These are phyloP conservation scores for Lodderomyces beijingensis DNA, from an alignment of 1,139 yeast species.

Conservation along the genomic window DNA sequence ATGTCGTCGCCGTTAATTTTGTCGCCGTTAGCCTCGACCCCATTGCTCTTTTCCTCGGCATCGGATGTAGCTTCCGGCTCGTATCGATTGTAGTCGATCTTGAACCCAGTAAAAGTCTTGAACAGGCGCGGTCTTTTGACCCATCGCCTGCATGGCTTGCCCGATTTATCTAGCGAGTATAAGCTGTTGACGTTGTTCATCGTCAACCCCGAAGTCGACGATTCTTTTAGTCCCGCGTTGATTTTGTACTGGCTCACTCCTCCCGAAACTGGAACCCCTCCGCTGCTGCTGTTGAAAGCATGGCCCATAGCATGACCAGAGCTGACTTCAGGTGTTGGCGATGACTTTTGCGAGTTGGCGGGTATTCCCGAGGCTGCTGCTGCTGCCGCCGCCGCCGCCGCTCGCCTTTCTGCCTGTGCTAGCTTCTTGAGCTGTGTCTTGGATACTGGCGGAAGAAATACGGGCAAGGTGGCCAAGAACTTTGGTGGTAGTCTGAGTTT, in stretches of 20 bases:
- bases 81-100: slow-evolving; percentile 38
- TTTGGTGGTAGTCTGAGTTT: slow-evolving; percentile 29
- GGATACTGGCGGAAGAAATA: slow-evolving; percentile 27
- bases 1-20: not conserved
- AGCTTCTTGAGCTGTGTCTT: slow-evolving; percentile 29
- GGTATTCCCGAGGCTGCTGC: slow-evolving; percentile 12
- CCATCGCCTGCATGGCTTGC: slow-evolving; percentile 52
- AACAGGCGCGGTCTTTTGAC: slow-evolving; percentile 40
- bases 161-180: slow-evolving; percentile 42
- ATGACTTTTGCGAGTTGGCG: slow-evolving; percentile 13
- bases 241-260: slow-evolving; percentile 24
- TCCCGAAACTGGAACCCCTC: slow-evolving; percentile 5
- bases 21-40: not conserved
- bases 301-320: not conserved
- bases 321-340: slow-evolving; percentile 12
- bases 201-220: slow-evolving; percentile 40
- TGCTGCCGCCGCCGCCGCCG: slow-evolving; percentile 15
- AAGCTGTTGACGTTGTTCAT: slow-evolving; percentile 31
- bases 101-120: slow-evolving; percentile 60
- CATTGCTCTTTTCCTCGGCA: slow-evolving; percentile 4
- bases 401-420: slow-evolving; percentile 26
- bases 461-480: slow-evolving; percentile 32
- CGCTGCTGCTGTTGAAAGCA: slow-evolving; percentile 4
- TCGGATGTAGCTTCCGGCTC: too few relatives aligned
- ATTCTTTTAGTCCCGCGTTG: slow-evolving; percentile 39